phyloP scores from a whole-genome alignment of 768 basidiomycete species.

The Psilocybe azurescens region DNA sequence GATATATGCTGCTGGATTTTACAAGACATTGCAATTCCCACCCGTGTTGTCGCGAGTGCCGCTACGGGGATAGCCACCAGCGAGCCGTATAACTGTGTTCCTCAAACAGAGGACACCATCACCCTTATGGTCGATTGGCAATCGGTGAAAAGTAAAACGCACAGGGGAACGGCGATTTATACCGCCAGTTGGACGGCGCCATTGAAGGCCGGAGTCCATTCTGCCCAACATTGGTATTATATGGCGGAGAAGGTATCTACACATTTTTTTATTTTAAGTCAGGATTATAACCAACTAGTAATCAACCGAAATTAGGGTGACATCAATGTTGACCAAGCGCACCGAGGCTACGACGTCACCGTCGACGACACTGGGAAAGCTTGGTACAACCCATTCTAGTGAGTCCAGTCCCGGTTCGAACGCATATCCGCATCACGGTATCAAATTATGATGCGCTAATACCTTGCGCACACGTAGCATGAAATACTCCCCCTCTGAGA shows the following conservation, averaged over 20 bases:
- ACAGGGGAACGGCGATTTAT: conserved; percentile 88
- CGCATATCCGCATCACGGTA: conserved; percentile 7
- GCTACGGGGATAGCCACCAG: conserved; percentile 90
- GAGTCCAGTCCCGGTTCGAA: conserved; percentile 35
- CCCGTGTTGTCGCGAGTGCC: conserved; percentile 89
- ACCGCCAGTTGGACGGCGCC: conserved; percentile 97
- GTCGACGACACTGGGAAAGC: conserved; percentile 84
- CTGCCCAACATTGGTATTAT: conserved; percentile 93
- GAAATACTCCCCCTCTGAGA: conserved; percentile 93
- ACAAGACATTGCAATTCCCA: conserved; percentile 75
- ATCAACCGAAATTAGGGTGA: conserved; percentile 65
- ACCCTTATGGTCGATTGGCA: conserved; percentile 96
- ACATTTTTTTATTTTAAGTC: background rate
- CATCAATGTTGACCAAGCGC: conserved; percentile 91
- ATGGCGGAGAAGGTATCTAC: conserved; percentile 83
- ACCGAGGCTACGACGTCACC: conserved; percentile 91
- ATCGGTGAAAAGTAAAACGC: conserved; percentile 72
- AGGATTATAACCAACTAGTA: background rate
- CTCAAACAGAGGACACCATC: conserved; percentile 92
- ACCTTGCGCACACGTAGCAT: conserved; percentile 54
- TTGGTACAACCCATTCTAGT: conserved; percentile 94
- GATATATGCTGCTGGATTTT: conserved; percentile 89
- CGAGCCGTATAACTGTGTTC: conserved; percentile 86
- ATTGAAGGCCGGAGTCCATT: conserved; percentile 86
- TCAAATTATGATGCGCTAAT: conserved; percentile 14